These are phyloP conservation scores for Aciculoconidium aculeatum DNA, from an alignment of 805 yeast species.

Conservation along the genomic window DNA sequence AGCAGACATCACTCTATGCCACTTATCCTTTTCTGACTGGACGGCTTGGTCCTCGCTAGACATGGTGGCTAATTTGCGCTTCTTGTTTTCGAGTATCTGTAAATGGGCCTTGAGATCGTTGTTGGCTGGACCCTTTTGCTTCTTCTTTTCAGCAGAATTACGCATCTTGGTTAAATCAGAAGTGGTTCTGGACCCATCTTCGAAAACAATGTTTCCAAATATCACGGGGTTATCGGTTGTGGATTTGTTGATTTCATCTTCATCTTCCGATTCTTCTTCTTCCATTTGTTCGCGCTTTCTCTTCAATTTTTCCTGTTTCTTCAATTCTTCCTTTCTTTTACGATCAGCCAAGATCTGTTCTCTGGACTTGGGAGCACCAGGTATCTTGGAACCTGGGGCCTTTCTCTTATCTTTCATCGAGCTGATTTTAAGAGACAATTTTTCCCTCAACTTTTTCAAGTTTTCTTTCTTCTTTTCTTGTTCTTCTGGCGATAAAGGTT, in stretches of 20 bases:
- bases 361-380: slow-evolving; percentile 81
- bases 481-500: slow-evolving; percentile 40
- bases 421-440: slow-evolving; percentile 68
- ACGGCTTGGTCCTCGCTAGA: slow-evolving; percentile 57
- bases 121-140: slow-evolving; percentile 77
- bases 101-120: slow-evolving; percentile 83
- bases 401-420: slow-evolving; percentile 72
- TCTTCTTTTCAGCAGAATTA: slow-evolving; percentile 40
- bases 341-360: slow-evolving; percentile 73
- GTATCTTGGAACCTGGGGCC: slow-evolving; percentile 79
- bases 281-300: slow-evolving; percentile 34
- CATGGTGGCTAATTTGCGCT: slow-evolving; percentile 52
- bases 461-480: slow-evolving; percentile 46
- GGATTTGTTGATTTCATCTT: slow-evolving; percentile 26
- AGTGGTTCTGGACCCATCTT: slow-evolving; percentile 74
- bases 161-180: slow-evolving; percentile 61
- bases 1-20: slow-evolving; percentile 80
- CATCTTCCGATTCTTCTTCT: slow-evolving; percentile 37
- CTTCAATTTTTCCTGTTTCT: slow-evolving; percentile 39
- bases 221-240: slow-evolving; percentile 43
- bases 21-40: slow-evolving; percentile 65
- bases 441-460: slow-evolving; percentile 66
- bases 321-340: slow-evolving; percentile 39
- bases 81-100: slow-evolving; percentile 66
- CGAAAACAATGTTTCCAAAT: slow-evolving; percentile 77